Evolutionary conservation across 2,329 filamentous ascomycete species (phyloP), one percentile per base, ranked within the genome.

Genomic region (Zymoseptoria tritici): DNA sequence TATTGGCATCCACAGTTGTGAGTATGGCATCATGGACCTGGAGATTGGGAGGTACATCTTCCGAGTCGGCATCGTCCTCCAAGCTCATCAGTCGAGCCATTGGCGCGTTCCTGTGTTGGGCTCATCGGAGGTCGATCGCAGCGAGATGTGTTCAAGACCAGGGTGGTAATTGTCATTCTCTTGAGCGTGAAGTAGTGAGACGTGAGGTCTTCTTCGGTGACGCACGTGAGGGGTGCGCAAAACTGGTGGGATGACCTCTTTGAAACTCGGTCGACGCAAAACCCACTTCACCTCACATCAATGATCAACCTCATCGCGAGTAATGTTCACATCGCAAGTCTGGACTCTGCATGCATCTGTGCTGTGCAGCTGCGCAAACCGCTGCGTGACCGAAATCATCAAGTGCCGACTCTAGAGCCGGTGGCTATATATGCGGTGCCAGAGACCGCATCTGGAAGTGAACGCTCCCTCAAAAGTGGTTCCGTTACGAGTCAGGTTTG

Each of bases 31-130:
- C 66, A 57, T 19, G 58, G 52, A 54, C 57, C 58, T 56, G 60
- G 52, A 51, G 54, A 65, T 57, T 68, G 66, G 57, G 66, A 64
- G 59, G 60, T 52, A 57, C 60, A 52, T 62, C 64, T 54, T 72
- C 70, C 59, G 62, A 60, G 57, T 62, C 61, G 64, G 65, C 63
- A 57, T 74, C 75, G 60, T 75, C 76, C 22, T 21, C 20, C 54
- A 78, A 70, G 66, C 77, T 74, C 68, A 78, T 67, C 66, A 79
- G 63, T 63, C 77, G 72, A 69, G 76, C 77, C 77, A 79, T 79
- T 57, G 21, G 57, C 63, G 60, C 49, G 54, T 60, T 52, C 53
- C 57, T 56, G 57, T 52, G 21, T 22, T 51, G 56, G 19, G 58
- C 60, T 59, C 62, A 64, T 66, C 54, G 55, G 56, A 61, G 46